Conservation (phyloP, 2,329 filamentous ascomycete species). For the Aspergillus viridinutans region DNA sequence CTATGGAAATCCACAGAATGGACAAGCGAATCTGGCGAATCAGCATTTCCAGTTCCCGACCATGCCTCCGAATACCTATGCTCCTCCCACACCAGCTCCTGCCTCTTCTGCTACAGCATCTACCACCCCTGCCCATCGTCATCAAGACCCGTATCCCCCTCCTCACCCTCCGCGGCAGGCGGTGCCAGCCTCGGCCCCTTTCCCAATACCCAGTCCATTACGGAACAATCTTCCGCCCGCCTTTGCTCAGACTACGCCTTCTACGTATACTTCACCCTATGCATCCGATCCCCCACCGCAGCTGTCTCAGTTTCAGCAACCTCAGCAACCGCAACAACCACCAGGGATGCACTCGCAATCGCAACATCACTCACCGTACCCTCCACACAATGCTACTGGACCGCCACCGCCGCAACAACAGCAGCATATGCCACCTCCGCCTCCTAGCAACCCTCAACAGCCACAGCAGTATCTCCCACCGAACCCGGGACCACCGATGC, state of each 20-base stretch:
- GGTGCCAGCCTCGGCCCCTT: constrained; percentile 30
- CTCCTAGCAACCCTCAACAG: constrained; percentile 5
- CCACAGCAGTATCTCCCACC: constrained; percentile 13
- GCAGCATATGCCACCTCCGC: constrained; percentile 14
- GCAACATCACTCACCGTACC: constrained; percentile 18
- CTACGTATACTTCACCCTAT: constrained; percentile 41
- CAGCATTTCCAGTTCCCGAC: constrained; percentile 38
- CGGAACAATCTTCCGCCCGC: constrained; percentile 38
- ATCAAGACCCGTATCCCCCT: constrained; percentile 20
- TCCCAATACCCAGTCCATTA: constrained; percentile 34
- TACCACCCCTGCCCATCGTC: constrained; percentile 13
- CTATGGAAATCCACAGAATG: constrained; percentile 26
- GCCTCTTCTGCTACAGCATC: constrained; percentile 18
- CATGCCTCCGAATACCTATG: constrained; percentile 32
- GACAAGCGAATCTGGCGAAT: constrained; percentile 27
- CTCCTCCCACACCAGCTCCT: constrained; percentile 23
- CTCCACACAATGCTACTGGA: not conserved
- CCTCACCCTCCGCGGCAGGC: constrained; percentile 17
- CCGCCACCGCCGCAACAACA: constrained; percentile 17
- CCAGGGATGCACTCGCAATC: constrained; percentile 16
- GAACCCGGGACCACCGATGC: constrained; percentile 4
- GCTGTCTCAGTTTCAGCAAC: constrained; percentile 28
- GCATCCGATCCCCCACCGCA: constrained; percentile 35
- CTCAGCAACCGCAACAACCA: constrained; percentile 27
- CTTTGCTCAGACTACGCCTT: constrained; percentile 33